phyloP scores from a whole-genome alignment of 2,329 filamentous ascomycete genomes.

The Diaporthe amygdali region DNA sequence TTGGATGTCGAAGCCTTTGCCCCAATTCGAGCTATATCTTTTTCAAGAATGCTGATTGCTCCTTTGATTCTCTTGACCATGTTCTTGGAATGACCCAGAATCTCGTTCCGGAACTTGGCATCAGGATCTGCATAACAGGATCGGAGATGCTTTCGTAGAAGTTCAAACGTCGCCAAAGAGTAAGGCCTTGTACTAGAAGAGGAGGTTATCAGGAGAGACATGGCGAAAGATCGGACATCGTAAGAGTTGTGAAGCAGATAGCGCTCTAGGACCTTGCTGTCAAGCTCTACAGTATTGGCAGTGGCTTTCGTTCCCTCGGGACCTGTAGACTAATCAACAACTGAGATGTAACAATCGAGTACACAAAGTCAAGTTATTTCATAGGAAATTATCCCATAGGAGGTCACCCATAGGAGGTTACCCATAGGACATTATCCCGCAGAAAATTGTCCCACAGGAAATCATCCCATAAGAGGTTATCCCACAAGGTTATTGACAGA shows the following conservation, averaged over 20 bases:
- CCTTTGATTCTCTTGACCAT: slow-evolving; percentile 79
- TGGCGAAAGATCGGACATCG: slow-evolving; percentile 76
- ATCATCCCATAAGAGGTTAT: too few species aligned
- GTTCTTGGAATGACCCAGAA: slow-evolving; percentile 75
- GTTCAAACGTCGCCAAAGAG: slow-evolving; percentile 62
- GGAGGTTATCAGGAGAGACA: slow-evolving; percentile 81
- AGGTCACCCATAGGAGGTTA: too few species aligned
- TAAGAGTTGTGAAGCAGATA: slow-evolving; percentile 63
- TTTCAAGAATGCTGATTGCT: slow-evolving; percentile 62
- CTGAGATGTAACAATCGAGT: slow-evolving; percentile 19
- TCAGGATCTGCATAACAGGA: slow-evolving; percentile 84
- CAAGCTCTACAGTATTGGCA: slow-evolving; percentile 38
- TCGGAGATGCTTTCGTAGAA: slow-evolving; percentile 69
- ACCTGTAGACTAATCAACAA: slow-evolving; percentile 32
- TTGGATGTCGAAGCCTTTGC: slow-evolving; percentile 19
- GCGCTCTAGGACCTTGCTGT: slow-evolving; percentile 50
- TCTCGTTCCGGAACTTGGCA: slow-evolving; percentile 82
- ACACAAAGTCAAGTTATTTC: too few species aligned
- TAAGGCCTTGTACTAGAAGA: slow-evolving; percentile 77
- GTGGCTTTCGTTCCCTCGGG: slow-evolving; percentile 17
- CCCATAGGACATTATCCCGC: too few species aligned
- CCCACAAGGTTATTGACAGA: too few species aligned
- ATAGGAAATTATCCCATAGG: too few species aligned
- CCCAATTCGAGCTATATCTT: slow-evolving; percentile 43
- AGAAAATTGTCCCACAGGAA: too few species aligned